A percentile compares a stretch with the other conserved stretches of the same genome.
Conservation (phyloP, 2,329 filamentous ascomycete genomes). For the Alternaria gaisen region DNA sequence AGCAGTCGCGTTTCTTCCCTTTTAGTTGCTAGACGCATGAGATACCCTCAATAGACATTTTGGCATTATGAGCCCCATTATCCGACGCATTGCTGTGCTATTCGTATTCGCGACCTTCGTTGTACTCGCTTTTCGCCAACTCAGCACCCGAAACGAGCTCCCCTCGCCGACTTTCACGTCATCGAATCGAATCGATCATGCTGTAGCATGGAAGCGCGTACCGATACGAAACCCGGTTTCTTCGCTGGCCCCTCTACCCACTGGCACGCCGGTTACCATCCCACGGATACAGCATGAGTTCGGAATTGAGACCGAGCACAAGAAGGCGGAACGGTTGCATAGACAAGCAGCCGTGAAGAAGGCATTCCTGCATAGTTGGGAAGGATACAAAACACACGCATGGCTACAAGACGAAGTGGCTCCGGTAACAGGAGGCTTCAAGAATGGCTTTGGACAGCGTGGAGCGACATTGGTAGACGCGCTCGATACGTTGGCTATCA, state of each 20-base stretch:
- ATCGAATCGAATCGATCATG: slow-evolving; percentile 37
- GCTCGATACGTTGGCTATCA: slow-evolving; percentile 70
- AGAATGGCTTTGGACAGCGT: slow-evolving; percentile 63
- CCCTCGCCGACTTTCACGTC: slow-evolving; percentile 35
- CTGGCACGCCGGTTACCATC: slow-evolving; percentile 39
- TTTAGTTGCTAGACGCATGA: not conserved
- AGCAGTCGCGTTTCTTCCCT: not conserved
- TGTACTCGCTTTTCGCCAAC: slow-evolving; percentile 44
- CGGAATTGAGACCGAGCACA: slow-evolving; percentile 45
- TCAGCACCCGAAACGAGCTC: slow-evolving; percentile 27
- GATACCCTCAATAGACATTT: slow-evolving; percentile 9
- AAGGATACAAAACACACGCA: slow-evolving; percentile 62
- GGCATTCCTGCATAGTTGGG: slow-evolving; percentile 53
- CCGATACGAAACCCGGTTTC: slow-evolving; percentile 43
- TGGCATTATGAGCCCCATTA: slow-evolving; percentile 36
- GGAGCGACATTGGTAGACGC: slow-evolving; percentile 68
- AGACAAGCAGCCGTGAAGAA: slow-evolving; percentile 49
- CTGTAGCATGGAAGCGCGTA: slow-evolving; percentile 47
- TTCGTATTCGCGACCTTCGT: slow-evolving; percentile 38
- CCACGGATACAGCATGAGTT: slow-evolving; percentile 52
- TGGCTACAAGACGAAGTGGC: slow-evolving; percentile 64
- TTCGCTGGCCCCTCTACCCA: slow-evolving; percentile 44
- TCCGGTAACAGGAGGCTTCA: slow-evolving; percentile 59
- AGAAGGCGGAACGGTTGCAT: slow-evolving; percentile 40
- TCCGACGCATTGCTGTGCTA: slow-evolving; percentile 43